Evolutionary conservation across 163 green algal species (phyloP), one percentile per base, ranked within the genome.

Genomic region (Prototheca cutis): DNA sequence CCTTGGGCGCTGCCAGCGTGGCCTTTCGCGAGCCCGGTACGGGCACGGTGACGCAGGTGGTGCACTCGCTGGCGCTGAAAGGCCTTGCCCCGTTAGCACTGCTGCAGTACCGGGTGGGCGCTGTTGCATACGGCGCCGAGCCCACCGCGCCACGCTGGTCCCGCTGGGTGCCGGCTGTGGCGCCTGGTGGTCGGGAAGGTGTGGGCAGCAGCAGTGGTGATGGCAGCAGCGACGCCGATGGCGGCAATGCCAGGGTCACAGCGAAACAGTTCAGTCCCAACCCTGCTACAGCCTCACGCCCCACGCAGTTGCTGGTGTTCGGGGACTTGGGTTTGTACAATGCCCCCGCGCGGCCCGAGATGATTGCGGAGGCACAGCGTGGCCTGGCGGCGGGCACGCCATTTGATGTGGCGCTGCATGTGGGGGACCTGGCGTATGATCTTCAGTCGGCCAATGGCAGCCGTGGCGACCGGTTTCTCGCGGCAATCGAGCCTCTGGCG

Each of bases 391-490:
- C 3, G 27, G 48, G 33, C 40, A 24, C 17, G 17, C 36, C 30
- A 0, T 60, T 58, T 8, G 32, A 63, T n/a, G 64, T 47, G 0
- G 33, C 58, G 6, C 40, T 71, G 15, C 58, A 68, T 15, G 21
- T 67, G 21, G 66, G 66, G 6, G 66, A 73, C 66, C 25, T 73
- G 0, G 66, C 52, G 2, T 73, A 73, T 49, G 66, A 73, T n/a
- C 42, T 73, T 4, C 18, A 17, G 42, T 19, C 29, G 4, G 15
- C 49, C 33, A 4, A 31, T 24, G 66, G 66, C 27, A 48, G 59
- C 0, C 48, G 58, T 0, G 59, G 17, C 1, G 21, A 27, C 18
- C 42, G 29, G 4, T 73, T 73, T 31, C 33, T 73, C 28, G 17
- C 19, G 7, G 24, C 23, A 8, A 19, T 61, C 3, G 31, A 68